phyloP scores from a whole-genome alignment of 345 rosid genomes.

The sweet orange (Citrus sinensis) region DNA sequence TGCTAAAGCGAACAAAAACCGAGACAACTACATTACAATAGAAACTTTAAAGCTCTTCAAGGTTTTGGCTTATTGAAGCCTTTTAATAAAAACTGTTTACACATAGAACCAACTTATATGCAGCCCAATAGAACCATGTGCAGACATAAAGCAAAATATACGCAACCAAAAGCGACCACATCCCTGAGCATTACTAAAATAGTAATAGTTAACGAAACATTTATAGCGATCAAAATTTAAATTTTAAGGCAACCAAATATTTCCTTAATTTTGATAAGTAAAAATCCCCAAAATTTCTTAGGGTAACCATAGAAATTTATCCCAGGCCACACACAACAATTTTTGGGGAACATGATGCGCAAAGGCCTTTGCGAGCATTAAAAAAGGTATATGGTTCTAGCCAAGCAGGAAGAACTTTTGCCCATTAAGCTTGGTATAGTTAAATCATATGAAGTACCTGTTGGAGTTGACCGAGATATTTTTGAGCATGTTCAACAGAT shows the following conservation, averaged over 20 bases:
- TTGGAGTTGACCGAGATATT: slow-evolving; percentile 54
- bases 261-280: neutral
- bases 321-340: too few relatives aligned
- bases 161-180: neutral
- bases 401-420: neutral
- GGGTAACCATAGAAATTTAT: neutral
- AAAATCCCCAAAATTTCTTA: neutral
- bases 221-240: neutral
- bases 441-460: slow-evolving; percentile 52
- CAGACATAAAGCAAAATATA: neutral
- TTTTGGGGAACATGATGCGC: neutral
- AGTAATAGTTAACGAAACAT: neutral
- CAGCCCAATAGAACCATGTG: neutral
- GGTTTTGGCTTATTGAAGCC: neutral
- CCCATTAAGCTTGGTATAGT: neutral
- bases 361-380: neutral
- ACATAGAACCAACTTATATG: neutral
- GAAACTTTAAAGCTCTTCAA: neutral
- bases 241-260: neutral
- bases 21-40: neutral
- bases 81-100: neutral
- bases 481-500: slow-evolving; percentile 58
- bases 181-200: neutral
- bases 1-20: neutral
- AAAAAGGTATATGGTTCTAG: neutral